Percentiles rank a stretch among this genome's conserved stretches.
phyloP scores from a whole-genome alignment of 2,329 filamentous ascomycete species.

The Exophiala sp. region DNA sequence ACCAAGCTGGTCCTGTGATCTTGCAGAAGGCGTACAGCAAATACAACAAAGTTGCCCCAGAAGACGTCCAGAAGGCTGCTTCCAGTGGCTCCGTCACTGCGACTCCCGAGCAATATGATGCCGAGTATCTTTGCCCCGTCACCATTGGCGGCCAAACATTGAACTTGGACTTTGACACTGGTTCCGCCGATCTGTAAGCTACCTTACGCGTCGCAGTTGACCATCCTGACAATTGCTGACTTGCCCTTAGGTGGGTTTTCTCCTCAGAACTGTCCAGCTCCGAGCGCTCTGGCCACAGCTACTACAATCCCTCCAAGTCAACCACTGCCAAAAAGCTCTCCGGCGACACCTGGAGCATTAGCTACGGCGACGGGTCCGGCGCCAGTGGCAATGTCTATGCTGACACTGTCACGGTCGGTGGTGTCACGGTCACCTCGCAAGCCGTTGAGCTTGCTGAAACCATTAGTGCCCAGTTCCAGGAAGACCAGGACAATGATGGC shows the following conservation, averaged over 20 bases:
- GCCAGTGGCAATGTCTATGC: constrained; percentile 64
- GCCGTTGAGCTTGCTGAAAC: constrained; percentile 63
- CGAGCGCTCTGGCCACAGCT: constrained; percentile 52
- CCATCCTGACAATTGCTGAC: background rate
- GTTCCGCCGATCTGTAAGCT: constrained; percentile 62
- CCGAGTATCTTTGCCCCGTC: constrained; percentile 60
- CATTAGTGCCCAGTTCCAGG: constrained; percentile 53
- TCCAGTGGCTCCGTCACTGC: constrained; percentile 31
- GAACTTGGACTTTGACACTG: constrained; percentile 69
- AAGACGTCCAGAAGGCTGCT: constrained; percentile 19
- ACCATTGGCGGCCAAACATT: constrained; percentile 61
- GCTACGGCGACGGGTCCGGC: constrained; percentile 63
- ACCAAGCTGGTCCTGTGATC: constrained; percentile 22
- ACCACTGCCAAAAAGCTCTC: constrained; percentile 43
- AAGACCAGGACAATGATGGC: constrained; percentile 55
- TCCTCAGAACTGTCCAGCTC: constrained; percentile 54
- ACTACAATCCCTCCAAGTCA: constrained; percentile 54
- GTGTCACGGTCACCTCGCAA: constrained; percentile 57
- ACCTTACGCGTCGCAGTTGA: background rate
- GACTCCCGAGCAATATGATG: constrained; percentile 50
- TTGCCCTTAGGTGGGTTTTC: constrained; percentile 58
- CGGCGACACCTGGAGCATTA: constrained; percentile 57
- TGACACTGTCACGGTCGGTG: constrained; percentile 62
- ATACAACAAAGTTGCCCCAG: constrained; percentile 24
- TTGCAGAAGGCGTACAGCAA: constrained; percentile 25